Base-by-base conservation (phyloP, 1,284 basidiomycete genomes). In the Inonotus hispidus region DNA sequence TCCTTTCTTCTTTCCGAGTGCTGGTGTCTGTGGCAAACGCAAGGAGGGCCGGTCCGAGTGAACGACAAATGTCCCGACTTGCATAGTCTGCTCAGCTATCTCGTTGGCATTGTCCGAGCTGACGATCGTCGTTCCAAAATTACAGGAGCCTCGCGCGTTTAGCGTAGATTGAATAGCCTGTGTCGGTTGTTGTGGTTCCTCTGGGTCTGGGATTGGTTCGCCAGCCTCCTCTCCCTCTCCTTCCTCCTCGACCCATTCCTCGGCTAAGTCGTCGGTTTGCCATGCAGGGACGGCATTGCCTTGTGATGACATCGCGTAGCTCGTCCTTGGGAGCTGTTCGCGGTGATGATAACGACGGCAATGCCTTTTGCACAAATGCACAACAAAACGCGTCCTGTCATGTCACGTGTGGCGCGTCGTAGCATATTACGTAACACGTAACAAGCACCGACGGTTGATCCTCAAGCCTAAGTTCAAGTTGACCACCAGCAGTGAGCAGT, bases 231-330 rank as follows among this genome's bases (percentile, higher is more conserved):
- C 41, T 14, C 37, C 47, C 14, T 53, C 53, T 7, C 55, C 35
- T 19, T 63, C 65, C 32, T 64, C 71, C 53, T 90, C 88, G 59
- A 88, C 76, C 88, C 89, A 91, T 76, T 90, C 89, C 66, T 91
- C 88, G 61, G 81, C 82, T 3, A 92, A 79, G 69, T 90, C 89
- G 56, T 87, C 85, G 1, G 88, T 91, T 70, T 88, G 85, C 88
- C 89, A 91, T 61, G 79, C 88, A 29, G 88, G 88, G 19, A 35
- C 52, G 3, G 52, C 27, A 16, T 23, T 39, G 25, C 35, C 29
- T 45, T 35, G 32, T 16, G 49, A 16, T 25, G 21, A 14, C 50
- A 49, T 57, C 27, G 23, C 27, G 49, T 58, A 21, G 56, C 8
- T 7, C 14, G 41, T n/a, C 53, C 53, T 23, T 49, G 27, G 50